Evolutionary conservation across 2,329 filamentous ascomycete genomes (phyloP).

Genomic region (Ceratocystis albifundus): DNA sequence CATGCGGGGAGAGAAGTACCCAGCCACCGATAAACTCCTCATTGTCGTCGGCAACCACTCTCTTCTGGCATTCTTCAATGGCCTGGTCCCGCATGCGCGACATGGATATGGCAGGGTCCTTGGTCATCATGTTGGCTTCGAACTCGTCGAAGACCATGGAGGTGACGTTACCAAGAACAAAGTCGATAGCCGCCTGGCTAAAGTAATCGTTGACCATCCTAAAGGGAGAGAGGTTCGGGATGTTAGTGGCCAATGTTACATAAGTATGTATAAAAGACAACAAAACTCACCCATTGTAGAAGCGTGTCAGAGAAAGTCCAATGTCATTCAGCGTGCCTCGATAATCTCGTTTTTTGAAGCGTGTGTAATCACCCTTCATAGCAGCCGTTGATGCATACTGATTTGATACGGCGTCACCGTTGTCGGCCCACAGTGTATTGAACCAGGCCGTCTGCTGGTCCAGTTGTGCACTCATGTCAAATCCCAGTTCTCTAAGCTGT

Average conservation of each 20-base stretch:
- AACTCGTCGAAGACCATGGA: constrained; percentile 86
- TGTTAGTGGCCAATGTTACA: constrained; percentile 3
- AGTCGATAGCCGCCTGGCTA: constrained; percentile 88
- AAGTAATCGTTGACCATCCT: constrained; percentile 99
- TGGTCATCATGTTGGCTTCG: constrained; percentile 82
- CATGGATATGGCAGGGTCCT: constrained; percentile 82
- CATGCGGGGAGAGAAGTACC: constrained; percentile 69
- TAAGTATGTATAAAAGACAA: not conserved
- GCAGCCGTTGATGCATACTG: constrained; percentile 94
- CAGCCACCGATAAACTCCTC: constrained; percentile 84
- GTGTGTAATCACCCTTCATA: constrained; percentile 91
- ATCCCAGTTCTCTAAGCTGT: constrained; percentile 65
- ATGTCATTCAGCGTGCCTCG: constrained; percentile 85
- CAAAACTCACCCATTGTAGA: constrained; percentile 51
- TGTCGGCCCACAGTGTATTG: constrained; percentile 94
- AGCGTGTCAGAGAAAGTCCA: constrained; percentile 70
- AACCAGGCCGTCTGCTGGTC: constrained; percentile 85
- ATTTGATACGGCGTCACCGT: constrained; percentile 88
- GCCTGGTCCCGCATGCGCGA: constrained; percentile 74
- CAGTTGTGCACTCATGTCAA: constrained; percentile 59
- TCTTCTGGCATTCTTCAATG: constrained; percentile 76
- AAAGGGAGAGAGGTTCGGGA: constrained; percentile 26
- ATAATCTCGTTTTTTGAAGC: constrained; percentile 81
- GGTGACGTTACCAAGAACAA: constrained; percentile 78
- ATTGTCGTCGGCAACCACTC: constrained; percentile 69